phyloP scores from a whole-genome alignment of 768 basidiomycete species.

The Rhizopogon vinicolor region DNA sequence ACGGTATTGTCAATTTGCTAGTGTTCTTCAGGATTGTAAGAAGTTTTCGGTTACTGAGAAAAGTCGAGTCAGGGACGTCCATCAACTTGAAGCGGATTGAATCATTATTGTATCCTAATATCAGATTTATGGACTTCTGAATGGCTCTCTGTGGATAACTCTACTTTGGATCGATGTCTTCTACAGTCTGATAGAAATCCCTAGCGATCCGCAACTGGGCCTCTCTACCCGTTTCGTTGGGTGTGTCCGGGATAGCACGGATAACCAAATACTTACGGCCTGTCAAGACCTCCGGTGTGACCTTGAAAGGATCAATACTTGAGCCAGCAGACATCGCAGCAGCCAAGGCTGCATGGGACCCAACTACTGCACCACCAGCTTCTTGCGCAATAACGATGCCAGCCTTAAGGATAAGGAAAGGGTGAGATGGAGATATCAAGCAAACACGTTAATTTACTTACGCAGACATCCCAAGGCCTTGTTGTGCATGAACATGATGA shows the following conservation, averaged over 20 bases:
- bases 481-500: background rate
- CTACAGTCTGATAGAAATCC: slow-evolving; percentile 83
- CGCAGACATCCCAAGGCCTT: slow-evolving; percentile 85
- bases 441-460: slow-evolving; percentile 22
- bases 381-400: slow-evolving; percentile 90
- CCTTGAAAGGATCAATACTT: slow-evolving; percentile 47
- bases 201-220: slow-evolving; percentile 76
- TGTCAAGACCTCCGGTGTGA: slow-evolving; percentile 64
- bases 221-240: slow-evolving; percentile 59
- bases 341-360: slow-evolving; percentile 49
- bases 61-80: background rate
- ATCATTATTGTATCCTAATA: background rate
- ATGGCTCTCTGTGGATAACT: background rate
- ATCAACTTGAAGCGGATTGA: background rate
- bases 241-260: slow-evolving; percentile 58
- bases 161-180: slow-evolving; percentile 59
- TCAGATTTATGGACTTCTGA: background rate
- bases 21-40: background rate
- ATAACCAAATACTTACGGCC: slow-evolving; percentile 83
- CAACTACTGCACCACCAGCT: slow-evolving; percentile 78
- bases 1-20: background rate
- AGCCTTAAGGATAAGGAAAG: slow-evolving; percentile 42
- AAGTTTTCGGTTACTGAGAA: background rate
- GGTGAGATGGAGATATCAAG: background rate
- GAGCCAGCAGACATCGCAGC: slow-evolving; percentile 24